Base-by-base conservation (phyloP, 2,329 filamentous ascomycete species). In the Scedosporium apiospermum region DNA sequence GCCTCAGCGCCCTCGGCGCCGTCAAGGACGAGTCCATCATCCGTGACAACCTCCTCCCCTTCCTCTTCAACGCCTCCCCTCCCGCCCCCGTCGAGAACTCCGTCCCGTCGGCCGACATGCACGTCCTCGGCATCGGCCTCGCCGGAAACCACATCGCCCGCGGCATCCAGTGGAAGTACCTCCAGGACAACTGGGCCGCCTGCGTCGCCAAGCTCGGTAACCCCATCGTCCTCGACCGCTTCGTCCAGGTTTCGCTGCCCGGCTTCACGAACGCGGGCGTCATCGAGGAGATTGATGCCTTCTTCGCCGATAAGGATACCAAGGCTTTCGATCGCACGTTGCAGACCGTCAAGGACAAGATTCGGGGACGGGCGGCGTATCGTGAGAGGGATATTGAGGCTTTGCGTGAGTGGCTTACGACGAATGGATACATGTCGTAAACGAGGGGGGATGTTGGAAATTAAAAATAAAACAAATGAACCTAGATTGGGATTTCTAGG, bases 261-360 rank as follows among this genome's bases (percentile, higher is more conserved):
- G 89, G 90, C 71, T 98, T 96, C 72, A 85, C 90, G 3, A 87
- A 91, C 68, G 76, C 80, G 14, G 82, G 83, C 65, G 81, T 85
- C 16, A 83, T 91, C 65, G 80, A 86, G 66, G 91, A 97, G 62
- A 95, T 99, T 69, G 81, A 87, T 59, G 73, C 77, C 2, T 99
- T 99, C 81, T 99, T 98, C 80, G 81, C 84, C 68, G 83, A 84
- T 69, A 96, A 93, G 80, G 90, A 98, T 71, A 93, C 89, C 18
- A 86, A 86, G 69, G 89, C 87, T 58, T 98, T 93, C 74, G 90
- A 96, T 73, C 87, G 95, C 62, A 93, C 91, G 3, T 77, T 99
- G 60, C 88, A 88, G 67, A 91, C 96, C 67, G 88, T 93, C 65
- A 87, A 88, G 72, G 95, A 98, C 73, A 92, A 88, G 65, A 90